Evolutionary conservation across 768 basidiomycete genomes (phyloP).

Genomic region (Astraeus odoratus): DNA sequence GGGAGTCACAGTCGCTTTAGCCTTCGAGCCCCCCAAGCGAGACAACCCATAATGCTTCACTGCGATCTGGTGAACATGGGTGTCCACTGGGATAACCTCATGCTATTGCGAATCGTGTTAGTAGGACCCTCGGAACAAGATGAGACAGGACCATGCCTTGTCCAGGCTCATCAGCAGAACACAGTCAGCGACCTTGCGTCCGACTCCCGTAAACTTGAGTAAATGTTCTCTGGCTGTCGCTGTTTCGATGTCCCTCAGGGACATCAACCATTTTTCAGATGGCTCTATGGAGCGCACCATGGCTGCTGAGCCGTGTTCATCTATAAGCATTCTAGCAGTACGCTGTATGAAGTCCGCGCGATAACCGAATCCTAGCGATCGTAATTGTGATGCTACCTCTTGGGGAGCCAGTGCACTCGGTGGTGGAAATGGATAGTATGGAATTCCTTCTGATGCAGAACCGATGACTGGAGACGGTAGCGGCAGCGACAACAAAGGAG

Average conservation of each 20-base stretch:
- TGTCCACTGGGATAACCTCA: constrained; percentile 91
- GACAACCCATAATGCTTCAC: constrained; percentile 69
- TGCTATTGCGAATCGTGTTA: constrained; percentile 36
- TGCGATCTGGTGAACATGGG: constrained; percentile 90
- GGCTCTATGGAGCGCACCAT: constrained; percentile 29
- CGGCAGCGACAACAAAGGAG: constrained; percentile 49
- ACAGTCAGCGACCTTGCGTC: constrained; percentile 96
- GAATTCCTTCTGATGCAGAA: constrained; percentile 22
- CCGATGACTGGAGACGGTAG: constrained; percentile 25
- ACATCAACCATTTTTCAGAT: constrained; percentile 54
- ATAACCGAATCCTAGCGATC: constrained; percentile 90
- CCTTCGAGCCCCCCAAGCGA: constrained; percentile 28
- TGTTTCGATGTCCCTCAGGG: constrained; percentile 44
- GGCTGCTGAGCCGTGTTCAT: constrained; percentile 34
- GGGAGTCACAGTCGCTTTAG: constrained; percentile 62
- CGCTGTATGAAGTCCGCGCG: constrained; percentile 85
- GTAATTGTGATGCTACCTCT: constrained; percentile 54
- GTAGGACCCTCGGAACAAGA: neutral
- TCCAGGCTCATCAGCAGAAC: constrained; percentile 88
- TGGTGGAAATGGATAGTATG: constrained; percentile 80
- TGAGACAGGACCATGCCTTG: constrained; percentile 47
- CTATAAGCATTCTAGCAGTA: constrained; percentile 73
- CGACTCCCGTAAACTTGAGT: constrained; percentile 83
- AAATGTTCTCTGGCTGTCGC: constrained; percentile 65
- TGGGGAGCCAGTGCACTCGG: constrained; percentile 60